Evolutionary conservation across 2,329 filamentous ascomycete genomes (phyloP).

Genomic region (Fusarium pseudoanthophilum): DNA sequence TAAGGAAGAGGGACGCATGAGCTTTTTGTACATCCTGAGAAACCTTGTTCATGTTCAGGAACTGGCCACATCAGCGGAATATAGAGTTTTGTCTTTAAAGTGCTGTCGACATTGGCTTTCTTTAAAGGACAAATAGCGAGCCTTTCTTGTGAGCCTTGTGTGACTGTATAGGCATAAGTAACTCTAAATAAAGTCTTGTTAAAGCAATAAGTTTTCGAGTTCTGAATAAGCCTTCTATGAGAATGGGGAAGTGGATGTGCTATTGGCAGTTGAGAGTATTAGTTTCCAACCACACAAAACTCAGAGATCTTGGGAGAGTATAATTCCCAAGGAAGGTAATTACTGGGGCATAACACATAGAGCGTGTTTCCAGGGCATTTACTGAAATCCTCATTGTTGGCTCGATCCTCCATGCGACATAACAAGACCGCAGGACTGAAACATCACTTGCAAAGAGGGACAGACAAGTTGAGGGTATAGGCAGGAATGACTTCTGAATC

Average conservation of each 20-base stretch:
- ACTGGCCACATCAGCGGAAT: accelerated
- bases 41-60: not conserved
- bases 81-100: accelerated
- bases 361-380: accelerated
- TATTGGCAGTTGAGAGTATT: not conserved
- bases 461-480: accelerated
- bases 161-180: accelerated
- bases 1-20: not conserved
- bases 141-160: accelerated
- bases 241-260: not conserved
- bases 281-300: accelerated
- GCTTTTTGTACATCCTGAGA: not conserved
- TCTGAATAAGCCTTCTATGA: not conserved
- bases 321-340: no score
- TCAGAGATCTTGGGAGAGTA: accelerated
- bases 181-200: no score
- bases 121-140: accelerated
- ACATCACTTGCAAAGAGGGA: accelerated
- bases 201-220: no score
- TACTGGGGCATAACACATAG: accelerated
- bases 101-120: not conserved
- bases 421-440: accelerated
- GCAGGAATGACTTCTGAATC: accelerated
- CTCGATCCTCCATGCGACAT: accelerated
- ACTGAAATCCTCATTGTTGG: accelerated